Evolutionary conservation across 305 asterid species (phyloP).

Genomic region (Solanum hybrid): DNA sequence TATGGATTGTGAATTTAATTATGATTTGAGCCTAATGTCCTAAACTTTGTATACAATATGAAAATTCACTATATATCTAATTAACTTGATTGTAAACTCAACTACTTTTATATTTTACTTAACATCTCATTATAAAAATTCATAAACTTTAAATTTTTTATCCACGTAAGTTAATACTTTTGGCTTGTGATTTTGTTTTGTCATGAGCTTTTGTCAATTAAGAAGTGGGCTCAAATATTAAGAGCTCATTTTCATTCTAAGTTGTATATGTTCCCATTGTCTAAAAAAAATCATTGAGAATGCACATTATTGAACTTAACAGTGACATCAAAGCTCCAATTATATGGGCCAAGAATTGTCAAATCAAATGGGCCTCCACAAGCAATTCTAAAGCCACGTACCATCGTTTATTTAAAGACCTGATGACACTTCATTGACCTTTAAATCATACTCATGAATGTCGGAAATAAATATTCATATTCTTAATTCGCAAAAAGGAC

Average conservation of each 20-base stretch:
- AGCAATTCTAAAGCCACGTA: constrained; percentile 28
- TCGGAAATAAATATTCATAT: too few species aligned
- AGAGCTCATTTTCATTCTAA: background rate
- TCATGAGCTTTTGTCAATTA: background rate
- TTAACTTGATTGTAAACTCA: background rate
- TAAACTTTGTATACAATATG: background rate
- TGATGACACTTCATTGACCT: background rate
- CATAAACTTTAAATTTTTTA: background rate
- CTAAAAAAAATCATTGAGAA: background rate
- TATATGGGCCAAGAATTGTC: background rate
- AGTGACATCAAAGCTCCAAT: background rate
- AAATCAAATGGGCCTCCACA: background rate
- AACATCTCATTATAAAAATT: background rate
- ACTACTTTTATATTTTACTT: background rate
- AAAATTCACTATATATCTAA: background rate
- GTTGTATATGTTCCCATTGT: background rate
- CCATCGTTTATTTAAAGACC: background rate
- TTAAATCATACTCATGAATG: background rate
- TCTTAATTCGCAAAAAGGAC: background rate
- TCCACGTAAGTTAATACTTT: background rate
- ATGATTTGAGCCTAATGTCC: background rate
- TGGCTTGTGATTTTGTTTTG: background rate
- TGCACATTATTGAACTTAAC: background rate
- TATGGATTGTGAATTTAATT: background rate
- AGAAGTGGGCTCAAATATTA: background rate